These are phyloP conservation scores for Magnolia officinalis DNA, from an alignment of 164 flowering plant genomes.

Conservation along the genomic window DNA sequence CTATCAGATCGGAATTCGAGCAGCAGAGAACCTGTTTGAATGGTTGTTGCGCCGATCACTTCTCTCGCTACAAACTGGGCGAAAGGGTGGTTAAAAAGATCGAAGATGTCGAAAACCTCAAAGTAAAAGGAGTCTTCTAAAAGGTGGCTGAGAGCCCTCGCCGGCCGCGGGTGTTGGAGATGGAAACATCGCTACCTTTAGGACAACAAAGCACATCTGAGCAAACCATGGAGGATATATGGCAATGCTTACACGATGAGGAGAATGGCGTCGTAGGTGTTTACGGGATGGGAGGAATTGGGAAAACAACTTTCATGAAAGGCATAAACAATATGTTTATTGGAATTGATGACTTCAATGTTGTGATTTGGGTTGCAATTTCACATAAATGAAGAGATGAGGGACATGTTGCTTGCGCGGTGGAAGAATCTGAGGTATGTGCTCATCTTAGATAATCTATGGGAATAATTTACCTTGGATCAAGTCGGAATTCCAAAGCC, in stretches of 20 bases:
- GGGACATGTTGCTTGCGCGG: constrained; percentile 2
- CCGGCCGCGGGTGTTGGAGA: not conserved
- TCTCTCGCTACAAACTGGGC: not conserved
- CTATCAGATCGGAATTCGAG: not conserved
- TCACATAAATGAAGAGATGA: constrained; percentile 6
- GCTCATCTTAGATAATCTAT: constrained; percentile 28
- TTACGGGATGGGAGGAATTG: constrained; percentile 13
- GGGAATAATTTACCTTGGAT: constrained; percentile 23
- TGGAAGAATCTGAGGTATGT: constrained; percentile 11
- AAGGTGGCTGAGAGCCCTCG: not conserved
- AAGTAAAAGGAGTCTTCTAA: not conserved
- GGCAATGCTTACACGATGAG: not conserved
- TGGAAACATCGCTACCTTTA: not conserved
- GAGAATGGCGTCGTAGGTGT: not conserved
- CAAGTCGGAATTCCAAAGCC: constrained; percentile 22
- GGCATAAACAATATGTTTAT: not conserved
- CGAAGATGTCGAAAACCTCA: not conserved
- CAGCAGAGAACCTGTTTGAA: not conserved
- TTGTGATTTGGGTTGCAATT: constrained; percentile 4
- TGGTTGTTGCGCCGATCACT: not conserved
- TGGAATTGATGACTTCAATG: not conserved
- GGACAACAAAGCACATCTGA: not conserved
- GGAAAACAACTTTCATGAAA: constrained; percentile 3
- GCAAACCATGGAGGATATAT: not conserved
- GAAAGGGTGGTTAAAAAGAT: not conserved